A percentile compares a stretch with the other conserved stretches of the same genome.
phyloP scores from a whole-genome alignment of 1,284 basidiomycete species.

The Trametes sp. region DNA sequence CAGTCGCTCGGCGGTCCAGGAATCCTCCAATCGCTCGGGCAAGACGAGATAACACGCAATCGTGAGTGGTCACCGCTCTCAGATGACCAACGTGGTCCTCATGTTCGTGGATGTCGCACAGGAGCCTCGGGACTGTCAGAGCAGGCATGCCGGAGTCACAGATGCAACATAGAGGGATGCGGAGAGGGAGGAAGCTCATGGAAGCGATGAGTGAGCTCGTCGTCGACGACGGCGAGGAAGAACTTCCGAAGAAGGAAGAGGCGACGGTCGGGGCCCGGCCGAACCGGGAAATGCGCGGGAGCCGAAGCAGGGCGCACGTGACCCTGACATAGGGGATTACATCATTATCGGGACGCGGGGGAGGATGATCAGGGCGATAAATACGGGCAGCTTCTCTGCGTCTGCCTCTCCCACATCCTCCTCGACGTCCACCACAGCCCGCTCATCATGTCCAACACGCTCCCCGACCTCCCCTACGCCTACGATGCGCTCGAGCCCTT shows the following conservation, averaged over 20 bases:
- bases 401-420: slow-evolving; percentile 21
- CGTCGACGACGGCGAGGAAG: slow-evolving; percentile 15
- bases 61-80: slow-evolving; percentile 23
- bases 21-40: slow-evolving; percentile 2
- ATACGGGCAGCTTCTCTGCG: slow-evolving; percentile 22
- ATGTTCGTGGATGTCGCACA: not conserved
- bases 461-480: slow-evolving; percentile 89
- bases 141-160: too few relatives aligned
- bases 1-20: not conserved
- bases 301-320: slow-evolving; percentile 19
- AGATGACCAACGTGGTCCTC: slow-evolving; percentile 17
- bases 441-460: slow-evolving; percentile 58
- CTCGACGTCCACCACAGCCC: slow-evolving; percentile 10
- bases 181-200: not conserved
- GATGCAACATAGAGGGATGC: not conserved
- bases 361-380: slow-evolving; percentile 30
- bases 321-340: slow-evolving; percentile 25
- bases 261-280: slow-evolving; percentile 16
- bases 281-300: slow-evolving; percentile 3
- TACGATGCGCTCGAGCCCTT: slow-evolving; percentile 88
- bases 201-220: not conserved
- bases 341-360: slow-evolving; percentile 23
- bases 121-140: too few relatives aligned
- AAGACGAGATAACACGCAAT: slow-evolving; percentile 34
- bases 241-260: too few relatives aligned